Conservation (phyloP, 2,329 filamentous ascomycete genomes). For the Ascochyta koolunga region DNA sequence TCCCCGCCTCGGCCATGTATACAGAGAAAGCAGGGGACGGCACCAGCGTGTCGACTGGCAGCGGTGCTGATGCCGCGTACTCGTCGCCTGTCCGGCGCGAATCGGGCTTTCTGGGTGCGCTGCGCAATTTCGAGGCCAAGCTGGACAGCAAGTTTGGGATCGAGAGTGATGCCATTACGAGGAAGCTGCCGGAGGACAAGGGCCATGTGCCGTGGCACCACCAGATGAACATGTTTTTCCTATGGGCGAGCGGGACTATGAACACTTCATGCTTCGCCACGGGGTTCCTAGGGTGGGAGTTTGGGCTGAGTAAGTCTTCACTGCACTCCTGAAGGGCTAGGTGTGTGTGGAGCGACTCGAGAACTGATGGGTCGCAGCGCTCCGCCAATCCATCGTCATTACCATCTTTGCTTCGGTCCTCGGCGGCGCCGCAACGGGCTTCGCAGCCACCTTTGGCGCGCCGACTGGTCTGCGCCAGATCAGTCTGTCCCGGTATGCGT, state of each 20-base stretch:
- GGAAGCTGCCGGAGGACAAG: slow-evolving; percentile 37
- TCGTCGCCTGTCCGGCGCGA: slow-evolving; percentile 12
- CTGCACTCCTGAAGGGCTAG: neutral
- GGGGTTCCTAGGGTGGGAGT: slow-evolving; percentile 56
- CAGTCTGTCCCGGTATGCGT: slow-evolving; percentile 50
- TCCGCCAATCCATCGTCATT: slow-evolving; percentile 52
- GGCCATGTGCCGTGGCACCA: slow-evolving; percentile 34
- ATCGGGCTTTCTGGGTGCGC: slow-evolving; percentile 20
- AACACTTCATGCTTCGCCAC: slow-evolving; percentile 49
- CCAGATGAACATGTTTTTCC: slow-evolving; percentile 47
- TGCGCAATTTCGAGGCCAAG: slow-evolving; percentile 27
- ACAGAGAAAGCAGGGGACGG: slow-evolving; percentile 23
- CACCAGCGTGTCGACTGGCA: slow-evolving; percentile 15
- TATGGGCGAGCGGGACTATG: slow-evolving; percentile 54
- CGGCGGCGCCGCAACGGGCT: slow-evolving; percentile 51
- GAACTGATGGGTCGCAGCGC: slow-evolving; percentile 20
- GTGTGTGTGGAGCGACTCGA: neutral
- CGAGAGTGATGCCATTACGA: slow-evolving; percentile 32
- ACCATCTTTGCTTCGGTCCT: slow-evolving; percentile 51
- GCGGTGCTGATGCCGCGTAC: slow-evolving; percentile 14
- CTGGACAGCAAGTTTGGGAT: slow-evolving; percentile 32
- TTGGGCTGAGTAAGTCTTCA: slow-evolving; percentile 48
- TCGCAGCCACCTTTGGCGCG: slow-evolving; percentile 52
- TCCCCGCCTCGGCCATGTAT: slow-evolving; percentile 14
- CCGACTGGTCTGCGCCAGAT: slow-evolving; percentile 53